Base-by-base conservation (phyloP, 352 stramenopile species). In the Pythium volutum region DNA sequence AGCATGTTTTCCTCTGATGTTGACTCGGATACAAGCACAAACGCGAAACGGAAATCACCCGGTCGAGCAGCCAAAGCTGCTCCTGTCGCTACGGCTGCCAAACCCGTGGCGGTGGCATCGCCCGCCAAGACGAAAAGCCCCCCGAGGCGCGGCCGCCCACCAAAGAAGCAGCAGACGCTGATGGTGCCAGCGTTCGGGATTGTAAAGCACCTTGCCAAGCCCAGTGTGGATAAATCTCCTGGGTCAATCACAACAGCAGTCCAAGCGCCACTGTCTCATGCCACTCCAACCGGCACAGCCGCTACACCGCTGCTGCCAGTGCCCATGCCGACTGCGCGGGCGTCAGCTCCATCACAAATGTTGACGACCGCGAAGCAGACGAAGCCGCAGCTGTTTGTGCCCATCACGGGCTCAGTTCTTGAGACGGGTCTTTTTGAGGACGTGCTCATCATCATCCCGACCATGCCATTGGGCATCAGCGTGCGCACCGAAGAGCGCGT, bases 381-480 rank as follows among this genome's bases (percentile, higher is more conserved):
- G 6, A 64, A 60, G 56, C 61, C 55, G 4, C 50, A 66, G 23
- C 10, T 70, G 1, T 59, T 70, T 27, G 23, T 70, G 7, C 63
- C 63, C 1, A 43, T 64, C 29, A 55, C 26, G 8, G 33, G 31
- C 4, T 7, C 41, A 0, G 42, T 64, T 2, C 16, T 69, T 1
- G 31, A 64, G 15, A 55, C 33, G 4, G 62, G 62, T n/a, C n/a
- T 25, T 1, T 78, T 81, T 48, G 74, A 89, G 33, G 84, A 86
- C 36, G 68, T 90, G 33, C 81, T 93, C 65, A 42, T 88, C 12
- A 49, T 91, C 31, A 75, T 88, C 27, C 63, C 74, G 18, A 75
- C 43, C 22, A 58, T 81, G 18, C 80, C 81, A 29, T 64, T 91
- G n/a, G 80, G 79, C 22, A 67, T 93, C 10, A 77, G 76, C 23